A percentile compares a stretch with the other conserved stretches of the same genome.
Evolutionary conservation across 306 rosid genomes (phyloP).

Genomic region (Calophaca sinica): DNA sequence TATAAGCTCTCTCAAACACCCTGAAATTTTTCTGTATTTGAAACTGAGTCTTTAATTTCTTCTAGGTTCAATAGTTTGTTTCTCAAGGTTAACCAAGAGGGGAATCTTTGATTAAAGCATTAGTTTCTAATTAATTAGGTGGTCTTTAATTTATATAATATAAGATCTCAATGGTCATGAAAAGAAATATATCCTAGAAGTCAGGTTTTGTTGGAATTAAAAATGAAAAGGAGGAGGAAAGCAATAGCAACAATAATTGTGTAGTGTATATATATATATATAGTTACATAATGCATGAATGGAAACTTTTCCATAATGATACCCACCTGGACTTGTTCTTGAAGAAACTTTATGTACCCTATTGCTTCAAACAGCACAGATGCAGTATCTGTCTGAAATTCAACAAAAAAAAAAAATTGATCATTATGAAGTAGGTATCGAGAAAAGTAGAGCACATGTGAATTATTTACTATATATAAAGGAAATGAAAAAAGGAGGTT

Average conservation of each 20-base stretch:
- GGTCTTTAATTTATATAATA: conserved; percentile 9
- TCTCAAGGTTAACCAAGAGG: background rate
- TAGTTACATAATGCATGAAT: conserved; percentile 36
- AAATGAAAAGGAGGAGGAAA: conserved; percentile 16
- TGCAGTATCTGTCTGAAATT: conserved; percentile 92
- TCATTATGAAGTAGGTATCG: conserved; percentile 39
- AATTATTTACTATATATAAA: conserved; percentile 37
- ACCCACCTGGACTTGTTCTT: conserved; percentile 87
- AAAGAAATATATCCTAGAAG: conserved; percentile 1
- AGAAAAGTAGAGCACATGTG: conserved; percentile 49
- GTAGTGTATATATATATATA: background rate
- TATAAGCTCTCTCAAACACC: no score
- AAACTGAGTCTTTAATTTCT: no score
- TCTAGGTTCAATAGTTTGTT: background rate
- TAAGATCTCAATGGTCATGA: background rate
- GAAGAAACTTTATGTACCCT: conserved; percentile 84
- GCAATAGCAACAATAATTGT: conserved; percentile 36
- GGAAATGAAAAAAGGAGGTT: background rate
- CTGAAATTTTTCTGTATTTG: background rate
- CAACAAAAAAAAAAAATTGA: background rate
- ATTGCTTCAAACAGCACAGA: conserved; percentile 93
- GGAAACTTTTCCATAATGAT: conserved; percentile 35
- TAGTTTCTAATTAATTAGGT: background rate
- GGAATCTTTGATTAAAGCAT: background rate
- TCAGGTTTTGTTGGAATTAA: conserved; percentile 27